Base-by-base conservation (phyloP, 192 early-diverging fungal genomes). In the Chytriomyces confervae region DNA sequence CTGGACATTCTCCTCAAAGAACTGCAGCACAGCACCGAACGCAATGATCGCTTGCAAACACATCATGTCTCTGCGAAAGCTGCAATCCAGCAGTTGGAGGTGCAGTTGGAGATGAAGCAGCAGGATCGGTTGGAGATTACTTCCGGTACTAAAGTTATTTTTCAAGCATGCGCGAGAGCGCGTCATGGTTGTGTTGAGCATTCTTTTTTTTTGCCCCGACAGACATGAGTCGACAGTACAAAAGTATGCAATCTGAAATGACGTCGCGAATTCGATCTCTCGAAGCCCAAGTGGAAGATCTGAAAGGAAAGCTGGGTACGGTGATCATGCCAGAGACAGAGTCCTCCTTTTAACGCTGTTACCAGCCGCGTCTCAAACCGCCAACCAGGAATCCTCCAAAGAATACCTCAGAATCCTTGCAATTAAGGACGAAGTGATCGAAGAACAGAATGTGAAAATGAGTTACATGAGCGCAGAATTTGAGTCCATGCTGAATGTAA, bases 391-490 rank as follows among this genome's bases (percentile, higher is more conserved):
- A 45, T 77, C 76, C 45, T 85, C 82, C n/a, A 88, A 85, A 67
- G 84, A 89, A 49, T 77, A 84, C 49, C 77, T 62, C 9, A 60
- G 72, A 7, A 82, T 83, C 57, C 53, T 84, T 7, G 73, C 77
- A 1, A 81, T 83, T 82, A 90, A 88, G 60, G 88, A 90, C 49
- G 75, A 81, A 10, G 62, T 84, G 1, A 83, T 90, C 60, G 89
- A 90, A 62, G 89, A 90, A 49, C 89, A 90, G 77, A 86, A 90
- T 45, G 80, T 86, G 16, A 90, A 90, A 72, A 90, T 90, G 89
- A 77, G 82, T 13, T 90, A 90, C 73, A 87, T 90, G 86, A 81
- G 86, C 7, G 62, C 76, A 4, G 89, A 90, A 73, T 90, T 90
- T 73, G 89, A 90, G 69, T 71, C 80, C 20, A 90, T 90, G 89